Conservation (phyloP, 345 rosid genomes). For the Brassica rapa region DNA sequence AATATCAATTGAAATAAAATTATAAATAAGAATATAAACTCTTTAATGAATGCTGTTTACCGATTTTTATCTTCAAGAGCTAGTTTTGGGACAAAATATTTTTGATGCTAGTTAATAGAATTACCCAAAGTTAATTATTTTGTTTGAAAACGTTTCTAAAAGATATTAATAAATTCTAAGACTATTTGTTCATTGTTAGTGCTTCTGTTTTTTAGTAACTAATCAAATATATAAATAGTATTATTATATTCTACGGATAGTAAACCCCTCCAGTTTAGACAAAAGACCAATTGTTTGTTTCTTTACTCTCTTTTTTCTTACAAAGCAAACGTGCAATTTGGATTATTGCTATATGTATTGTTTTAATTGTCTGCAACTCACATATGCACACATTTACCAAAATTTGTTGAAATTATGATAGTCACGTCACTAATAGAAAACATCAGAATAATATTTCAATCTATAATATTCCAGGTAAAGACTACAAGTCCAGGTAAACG, state of each 20-base stretch:
- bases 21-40: too few relatives aligned
- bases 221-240: too few relatives aligned
- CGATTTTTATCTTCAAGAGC: background rate
- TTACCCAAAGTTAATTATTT: background rate
- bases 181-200: too few relatives aligned
- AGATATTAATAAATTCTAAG: background rate
- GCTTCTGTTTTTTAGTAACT: background rate
- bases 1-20: too few relatives aligned
- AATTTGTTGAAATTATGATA: background rate
- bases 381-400: background rate
- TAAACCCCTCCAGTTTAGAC: background rate
- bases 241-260: background rate
- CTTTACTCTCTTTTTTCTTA: background rate
- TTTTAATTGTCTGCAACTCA: background rate
- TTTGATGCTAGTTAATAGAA: background rate
- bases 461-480: background rate
- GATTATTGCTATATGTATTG: background rate
- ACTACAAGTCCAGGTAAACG: constrained; percentile 1
- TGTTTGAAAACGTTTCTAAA: background rate
- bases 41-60: too few relatives aligned
- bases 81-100: background rate
- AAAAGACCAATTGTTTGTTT: background rate
- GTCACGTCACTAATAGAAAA: background rate
- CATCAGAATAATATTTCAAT: background rate
- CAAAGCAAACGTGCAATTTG: background rate